Base-by-base conservation (phyloP, 768 basidiomycete species). In the Phylloporus sp. region DNA sequence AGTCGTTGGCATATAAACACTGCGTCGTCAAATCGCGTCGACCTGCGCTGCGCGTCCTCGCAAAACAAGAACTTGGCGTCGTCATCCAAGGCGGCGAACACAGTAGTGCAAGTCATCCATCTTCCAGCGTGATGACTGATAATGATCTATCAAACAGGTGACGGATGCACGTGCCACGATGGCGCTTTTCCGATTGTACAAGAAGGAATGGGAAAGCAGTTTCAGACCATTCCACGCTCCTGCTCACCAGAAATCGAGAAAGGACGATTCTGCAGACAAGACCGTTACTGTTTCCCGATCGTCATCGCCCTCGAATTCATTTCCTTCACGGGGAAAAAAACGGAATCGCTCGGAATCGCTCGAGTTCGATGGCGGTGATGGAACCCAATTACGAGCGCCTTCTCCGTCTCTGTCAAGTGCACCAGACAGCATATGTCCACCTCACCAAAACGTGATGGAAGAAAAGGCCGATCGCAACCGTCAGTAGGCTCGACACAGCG, bases 121-220 rank as follows among this genome's bases (percentile, higher is more conserved):
- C 32, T 21, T 37, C 13, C 11, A 20, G 1, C 15, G 3, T 34
- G 9, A 2, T 37, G 9, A 21, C 21, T 51, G 20, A 39, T 34
- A 21, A 41, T 13, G 34, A 21, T 15, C 24, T 20, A 38, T 22
- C 31, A 20, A 42, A 36, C 42, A 96, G 94, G 83, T 97, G 5
- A 88, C 80, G 15, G 94, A 98, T 62, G 92, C 94, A 1, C 78
- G 94, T 42, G 95, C 94, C 0, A 89, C 93, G 0, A 96, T 99
- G 91, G 94, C 91, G 0, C 71, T 97, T 31, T 97, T 87, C 64
- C 77, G 92, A 7, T 60, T 94, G 15, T 77, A 93, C 64, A 83
- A 86, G 55, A 81, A 80, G 42, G 75, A 80, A 38, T 98, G 90
- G 90, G 94, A 98, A 54, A 73, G 73, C 47, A 72, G 74, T 18